Evolutionary conservation across 1,284 basidiomycete species (phyloP).

Genomic region (Microbotryum scabiosae): DNA sequence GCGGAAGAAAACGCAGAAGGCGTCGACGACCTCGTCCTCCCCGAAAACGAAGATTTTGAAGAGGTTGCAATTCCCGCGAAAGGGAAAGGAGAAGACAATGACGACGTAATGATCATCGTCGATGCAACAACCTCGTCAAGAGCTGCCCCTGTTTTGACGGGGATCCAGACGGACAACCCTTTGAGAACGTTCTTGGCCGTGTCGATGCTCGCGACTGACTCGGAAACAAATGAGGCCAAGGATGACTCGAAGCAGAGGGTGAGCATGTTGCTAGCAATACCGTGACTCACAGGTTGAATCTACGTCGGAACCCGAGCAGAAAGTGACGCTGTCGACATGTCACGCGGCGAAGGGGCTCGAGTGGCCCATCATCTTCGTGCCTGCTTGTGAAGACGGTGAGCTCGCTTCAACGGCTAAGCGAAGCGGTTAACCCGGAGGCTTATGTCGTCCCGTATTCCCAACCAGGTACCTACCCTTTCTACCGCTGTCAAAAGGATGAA

Average conservation of each 20-base stretch:
- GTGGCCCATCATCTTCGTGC: conserved; percentile 81
- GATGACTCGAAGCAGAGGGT: conserved; percentile 48
- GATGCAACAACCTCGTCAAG: conserved; percentile 9
- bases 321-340: conserved; percentile 78
- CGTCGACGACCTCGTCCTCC: not conserved
- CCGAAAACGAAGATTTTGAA: conserved; percentile 7
- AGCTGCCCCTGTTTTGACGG: conserved; percentile 8
- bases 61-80: not conserved
- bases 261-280: not conserved
- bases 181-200: conserved; percentile 73
- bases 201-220: conserved; percentile 76
- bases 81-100: conserved; percentile 4
- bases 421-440: not conserved
- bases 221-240: conserved; percentile 55
- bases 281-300: not conserved
- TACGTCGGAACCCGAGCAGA: conserved; percentile 39
- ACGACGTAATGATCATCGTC: conserved; percentile 10
- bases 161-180: conserved; percentile 45
- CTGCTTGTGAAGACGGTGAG: conserved; percentile 40
- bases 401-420: not conserved
- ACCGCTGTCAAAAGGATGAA: conserved; percentile 52
- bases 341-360: conserved; percentile 88
- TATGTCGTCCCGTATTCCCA: conserved; percentile 49
- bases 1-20: conserved; percentile 16
- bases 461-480: conserved; percentile 67